phyloP scores from a whole-genome alignment of 768 basidiomycete genomes.

The Boletus subparvulus region DNA sequence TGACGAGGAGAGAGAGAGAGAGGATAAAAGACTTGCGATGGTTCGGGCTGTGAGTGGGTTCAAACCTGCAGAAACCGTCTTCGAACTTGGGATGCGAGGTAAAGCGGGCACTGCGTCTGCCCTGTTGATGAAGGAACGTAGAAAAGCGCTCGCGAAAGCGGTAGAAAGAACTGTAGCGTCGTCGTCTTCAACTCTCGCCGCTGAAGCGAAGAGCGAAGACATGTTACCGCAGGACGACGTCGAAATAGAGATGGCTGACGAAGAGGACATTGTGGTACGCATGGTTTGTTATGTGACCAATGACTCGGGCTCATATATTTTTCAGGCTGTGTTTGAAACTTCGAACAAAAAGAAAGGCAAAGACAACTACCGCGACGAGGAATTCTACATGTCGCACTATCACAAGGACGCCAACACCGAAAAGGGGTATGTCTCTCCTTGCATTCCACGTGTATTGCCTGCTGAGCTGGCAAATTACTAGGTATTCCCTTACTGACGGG shows the following conservation, averaged over 20 bases:
- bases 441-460: background rate
- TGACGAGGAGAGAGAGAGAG: conserved; percentile 37
- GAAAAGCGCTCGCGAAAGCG: conserved; percentile 73
- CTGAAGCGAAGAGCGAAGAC: conserved; percentile 36
- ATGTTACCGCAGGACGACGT: conserved; percentile 26
- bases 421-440: conserved; percentile 67
- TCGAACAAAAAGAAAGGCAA: conserved; percentile 43
- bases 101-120: conserved; percentile 55
- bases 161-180: conserved; percentile 44
- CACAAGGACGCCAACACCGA: conserved; percentile 86
- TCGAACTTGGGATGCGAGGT: conserved; percentile 82
- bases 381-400: conserved; percentile 91
- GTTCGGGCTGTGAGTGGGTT: conserved; percentile 79
- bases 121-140: conserved; percentile 83
- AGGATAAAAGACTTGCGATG: conserved; percentile 58
- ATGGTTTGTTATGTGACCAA: conserved; percentile 1
- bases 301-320: conserved; percentile 5
- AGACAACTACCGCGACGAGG: conserved; percentile 67
- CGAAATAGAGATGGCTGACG: conserved; percentile 70
- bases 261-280: conserved; percentile 69
- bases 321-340: conserved; percentile 66
- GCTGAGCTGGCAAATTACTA: conserved; percentile 29
- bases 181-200: conserved; percentile 30
- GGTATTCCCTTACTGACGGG: conserved; percentile 88
- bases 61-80: conserved; percentile 83